Base-by-base conservation (phyloP, 164 flowering plant genomes). In the Vitis rupestris region DNA sequence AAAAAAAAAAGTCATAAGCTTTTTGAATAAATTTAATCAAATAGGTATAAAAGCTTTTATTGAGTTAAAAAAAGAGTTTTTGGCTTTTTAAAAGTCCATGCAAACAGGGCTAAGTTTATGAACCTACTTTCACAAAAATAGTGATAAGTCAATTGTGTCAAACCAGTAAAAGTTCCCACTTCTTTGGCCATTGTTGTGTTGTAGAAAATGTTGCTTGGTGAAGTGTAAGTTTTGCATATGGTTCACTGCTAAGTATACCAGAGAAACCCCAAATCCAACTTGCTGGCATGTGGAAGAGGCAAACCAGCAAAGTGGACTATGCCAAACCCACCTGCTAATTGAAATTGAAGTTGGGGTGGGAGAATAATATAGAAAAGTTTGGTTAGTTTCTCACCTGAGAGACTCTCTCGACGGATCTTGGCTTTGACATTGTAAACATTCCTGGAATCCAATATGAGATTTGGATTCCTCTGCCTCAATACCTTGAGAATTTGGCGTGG, bases 371-470 rank as follows among this genome's bases (percentile, higher is more conserved):
- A 53, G 6, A 13, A 13, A 53, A 53, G 56, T 4, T 53, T 11
- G 3, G 56, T 13, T 14, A 53, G 52, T 47, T 64, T 61, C 66
- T 70, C 48, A 77, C 83, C 84, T 69, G 80, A 29, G 19, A 74
- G 62, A 58, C 66, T 77, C 49, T 74, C 79, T 30, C 64, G 65
- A 10, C 80, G 76, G 19, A 83, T 71, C 66, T 81, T 83, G 13
- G 78, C 75, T 70, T 73, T 83, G 37, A 79, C 75, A 64, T 83
- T 83, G 70, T 71, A 75, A 3, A 75, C 71, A 54, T 75, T 67
- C 74, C 72, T 75, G 6, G 78, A 64, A 31, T 69, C 64, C 14
- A 71, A 66, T 51, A 70, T 47, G 29, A 75, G 66, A 50, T 71
- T 60, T 17, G 78, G 78, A 63, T 75, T 75, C 55, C 60, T 75